Evolutionary conservation across 1,284 basidiomycete genomes (phyloP), one percentile per base, ranked within the genome.

Genomic region (Pseudozyma sp.): DNA sequence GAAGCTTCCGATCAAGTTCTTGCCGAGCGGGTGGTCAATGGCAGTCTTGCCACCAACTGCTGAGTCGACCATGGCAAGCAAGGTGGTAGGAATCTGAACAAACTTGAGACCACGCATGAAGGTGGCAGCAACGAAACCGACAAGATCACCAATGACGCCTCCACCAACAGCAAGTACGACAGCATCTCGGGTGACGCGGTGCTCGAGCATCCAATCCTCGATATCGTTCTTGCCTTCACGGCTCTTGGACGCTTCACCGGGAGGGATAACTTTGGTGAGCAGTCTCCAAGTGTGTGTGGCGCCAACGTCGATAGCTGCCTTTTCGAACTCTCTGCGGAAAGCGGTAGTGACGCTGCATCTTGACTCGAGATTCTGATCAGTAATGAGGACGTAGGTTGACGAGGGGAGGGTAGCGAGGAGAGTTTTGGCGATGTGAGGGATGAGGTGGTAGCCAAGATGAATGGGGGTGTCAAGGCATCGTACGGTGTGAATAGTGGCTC

Each of bases 31-130:
- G 0, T 95, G 97, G 85, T 99, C 97, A 76, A 99, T 96, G 36
- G 96, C 97, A 0, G 97, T 99, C 82, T 99, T 99, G 51, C 96
- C 97, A 16, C 97, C 96, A 51, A 99, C 92, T 65, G 93, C 92
- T 1, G 94, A 97, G 87, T 99, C 96, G 45, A 99, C 97, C 97
- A 99, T 99, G 16, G 95, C 95, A 51, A 99, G 89, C 3, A 99
- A 88, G 0, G 95, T 97, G 0, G 97, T 98, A 0, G 97, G 96
- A 64, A 99, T 93, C 87, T 99, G 97, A 34, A 94, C 92, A 86
- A 97, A 93, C 70, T 92, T 92, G 48, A 98, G 90, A 4, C 93
- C 93, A 52, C 93, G 90, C 78, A 80, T 80, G 51, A 80, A 80
- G n/a, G 96, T 99, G 3, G 97, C 94, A 34, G 96, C 93, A 53